phyloP scores from a whole-genome alignment of 257 asterid species.

The Catharanthus roseus region DNA sequence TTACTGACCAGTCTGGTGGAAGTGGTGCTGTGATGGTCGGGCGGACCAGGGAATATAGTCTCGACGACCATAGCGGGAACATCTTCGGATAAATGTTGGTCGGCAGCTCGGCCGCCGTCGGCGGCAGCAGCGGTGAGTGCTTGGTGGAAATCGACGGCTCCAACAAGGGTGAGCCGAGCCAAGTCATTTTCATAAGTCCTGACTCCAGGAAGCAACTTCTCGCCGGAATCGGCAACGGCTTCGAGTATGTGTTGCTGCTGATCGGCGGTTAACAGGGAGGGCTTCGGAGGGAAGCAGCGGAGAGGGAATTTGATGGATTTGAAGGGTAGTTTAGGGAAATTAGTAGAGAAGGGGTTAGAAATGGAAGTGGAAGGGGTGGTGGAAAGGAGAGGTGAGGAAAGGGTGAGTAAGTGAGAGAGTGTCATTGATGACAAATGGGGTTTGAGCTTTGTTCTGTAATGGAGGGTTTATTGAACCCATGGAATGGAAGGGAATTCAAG shows the following conservation, averaged over 20 bases:
- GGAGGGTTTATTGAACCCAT: not conserved
- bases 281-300: constrained; percentile 31
- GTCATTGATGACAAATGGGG: constrained; percentile 38
- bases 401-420: constrained; percentile 24
- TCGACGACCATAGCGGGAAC: constrained; percentile 71
- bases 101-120: constrained; percentile 80
- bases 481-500: too few relatives aligned
- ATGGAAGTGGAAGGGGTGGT: not conserved
- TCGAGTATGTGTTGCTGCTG: constrained; percentile 47
- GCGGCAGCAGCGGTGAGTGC: constrained; percentile 94
- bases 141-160: constrained; percentile 70
- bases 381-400: constrained; percentile 16
- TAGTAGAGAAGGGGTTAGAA: constrained; percentile 7
- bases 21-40: constrained; percentile 53
- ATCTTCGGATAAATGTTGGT: constrained; percentile 57
- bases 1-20: constrained; percentile 71
- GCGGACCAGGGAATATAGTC: constrained; percentile 61
- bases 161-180: constrained; percentile 65
- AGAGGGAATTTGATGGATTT: constrained; percentile 14
- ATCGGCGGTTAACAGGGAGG: constrained; percentile 24
- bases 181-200: constrained; percentile 74
- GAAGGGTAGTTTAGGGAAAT: constrained; percentile 24
- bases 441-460: not conserved
- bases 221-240: constrained; percentile 43
- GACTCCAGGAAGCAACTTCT: constrained; percentile 45